Conservation (phyloP, 768 basidiomycete species). For the Phlebiopsis gigantea region DNA sequence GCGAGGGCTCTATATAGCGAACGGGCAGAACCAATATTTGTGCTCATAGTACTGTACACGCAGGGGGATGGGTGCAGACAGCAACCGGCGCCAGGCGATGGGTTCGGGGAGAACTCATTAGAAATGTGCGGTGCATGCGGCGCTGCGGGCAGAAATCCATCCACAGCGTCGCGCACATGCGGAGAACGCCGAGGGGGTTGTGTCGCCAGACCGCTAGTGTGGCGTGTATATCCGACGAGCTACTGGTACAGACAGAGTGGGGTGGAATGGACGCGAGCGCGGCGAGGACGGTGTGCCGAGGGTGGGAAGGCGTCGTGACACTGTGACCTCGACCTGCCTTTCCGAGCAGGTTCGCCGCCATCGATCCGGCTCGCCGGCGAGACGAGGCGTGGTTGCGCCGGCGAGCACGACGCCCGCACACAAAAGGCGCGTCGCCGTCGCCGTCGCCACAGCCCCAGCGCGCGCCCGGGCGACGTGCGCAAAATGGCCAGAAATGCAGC, state of each 20-base stretch:
- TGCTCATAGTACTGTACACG: not conserved
- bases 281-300: not conserved
- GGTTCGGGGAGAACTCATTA: not conserved
- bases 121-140: not conserved
- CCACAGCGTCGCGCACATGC: not conserved
- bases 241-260: not conserved
- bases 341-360: constrained; percentile 12
- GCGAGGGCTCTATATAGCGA: not conserved
- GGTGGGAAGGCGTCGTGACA: not conserved
- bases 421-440: not conserved
- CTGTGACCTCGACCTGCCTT: not conserved
- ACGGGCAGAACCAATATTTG: too few relatives aligned
- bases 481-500: not conserved
- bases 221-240: not conserved
- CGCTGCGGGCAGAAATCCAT: not conserved
- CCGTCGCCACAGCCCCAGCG: not conserved
- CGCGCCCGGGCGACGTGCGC: not conserved
- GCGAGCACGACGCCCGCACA: not conserved
- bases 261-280: not conserved
- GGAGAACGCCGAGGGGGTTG: not conserved
- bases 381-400: not conserved
- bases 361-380: constrained; percentile 13
- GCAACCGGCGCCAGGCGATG: not conserved
- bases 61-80: not conserved
- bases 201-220: not conserved